Evolutionary conservation across 2,329 filamentous ascomycete genomes (phyloP), one percentile per base, ranked within the genome.

Genomic region (Whalleya microplaca): DNA sequence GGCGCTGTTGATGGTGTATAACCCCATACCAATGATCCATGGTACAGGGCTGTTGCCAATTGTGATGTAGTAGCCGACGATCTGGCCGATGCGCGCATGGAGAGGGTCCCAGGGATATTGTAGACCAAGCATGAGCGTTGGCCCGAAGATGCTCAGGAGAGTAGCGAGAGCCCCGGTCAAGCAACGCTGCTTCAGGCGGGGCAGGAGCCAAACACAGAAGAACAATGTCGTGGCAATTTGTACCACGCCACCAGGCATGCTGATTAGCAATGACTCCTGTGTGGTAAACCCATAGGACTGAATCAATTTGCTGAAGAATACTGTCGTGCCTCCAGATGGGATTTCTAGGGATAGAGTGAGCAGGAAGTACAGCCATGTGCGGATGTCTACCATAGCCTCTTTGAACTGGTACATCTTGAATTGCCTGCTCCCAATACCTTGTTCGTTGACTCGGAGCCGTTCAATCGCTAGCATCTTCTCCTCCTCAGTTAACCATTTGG

Each of bases 301-400:
- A 40, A 84, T 75, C 56, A 84, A 82, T 16, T 83, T 68, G 0
- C 80, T 78, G 0, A 80, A 80, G 51, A 82, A 83, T 0, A 78
- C 80, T 2, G 78, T 77, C 44, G 80, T 79, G 7, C 84, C 84
- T 3, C 83, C 84, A 32, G 79, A 83, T 0, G 84, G 83, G 7
- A 87, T 71, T 47, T 65, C 68, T 42, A 87, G 81, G 48, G 81
- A 74, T 41, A 84, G 78, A 62, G 82, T 76, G 71, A 83, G 74
- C n/a, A 68, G 63, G 27, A 84, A 79, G 81, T 82, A 84, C 23
- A 82, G 71, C 81, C 82, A 87, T 0, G 83, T 85, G 68, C 88
- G 87, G n/a, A 76, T 61, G 56, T 87, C 85, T 0, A 78, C 60
- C 10, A 81, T 67, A 0, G 84, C 76, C 64, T 88, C 86, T 45